Base-by-base conservation (phyloP, 1,284 basidiomycete species). In the Pisolithus thermaeus region DNA sequence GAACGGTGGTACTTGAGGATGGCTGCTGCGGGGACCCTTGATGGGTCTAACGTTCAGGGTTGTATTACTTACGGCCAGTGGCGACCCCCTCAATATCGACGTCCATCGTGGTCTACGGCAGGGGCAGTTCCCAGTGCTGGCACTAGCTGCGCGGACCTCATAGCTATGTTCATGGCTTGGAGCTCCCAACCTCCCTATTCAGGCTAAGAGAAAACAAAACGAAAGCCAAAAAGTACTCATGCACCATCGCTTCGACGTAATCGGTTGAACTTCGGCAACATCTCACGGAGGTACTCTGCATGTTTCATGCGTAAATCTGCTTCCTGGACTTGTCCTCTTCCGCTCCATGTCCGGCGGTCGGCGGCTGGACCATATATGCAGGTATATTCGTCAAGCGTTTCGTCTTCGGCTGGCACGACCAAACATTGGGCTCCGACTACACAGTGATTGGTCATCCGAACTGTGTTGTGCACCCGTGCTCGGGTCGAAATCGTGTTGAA, bases 201-300 rank as follows among this genome's bases (percentile, higher is more conserved):
- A 35, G 28, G 28, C 8, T 30, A 30, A 30, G 25, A 27, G n/a
- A 30, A 30, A 30, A 30, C 8, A 30, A 30, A 30, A 8, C 7
- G 7, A 11, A 30, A 30, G 28, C 11, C 11, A 9, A 11, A 8
- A 30, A 27, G 30, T 23, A 8, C 23, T 69, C 58, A 79, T 46
- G 69, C 64, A 30, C 75, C 80, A 57, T 85, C 84, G 14, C 80
- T 82, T 53, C 79, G 71, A 54, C 85, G 70, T 50, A 88, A 63
- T 40, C 88, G 69, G 65, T 90, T 91, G 62, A 91, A 93, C 73
- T 92, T 94, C 48, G 90, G 92, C 46, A 94, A 63, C 79, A 92
- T 90, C 63, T 97, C 93, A 43, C 84, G 74, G 43, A 98, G 73
- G 68, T 96, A 97, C 58, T 95, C 92, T 4, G 86, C 81, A 61